Base-by-base conservation (phyloP, 1,284 basidiomycete genomes). In the Cryptococcus floricola region DNA sequence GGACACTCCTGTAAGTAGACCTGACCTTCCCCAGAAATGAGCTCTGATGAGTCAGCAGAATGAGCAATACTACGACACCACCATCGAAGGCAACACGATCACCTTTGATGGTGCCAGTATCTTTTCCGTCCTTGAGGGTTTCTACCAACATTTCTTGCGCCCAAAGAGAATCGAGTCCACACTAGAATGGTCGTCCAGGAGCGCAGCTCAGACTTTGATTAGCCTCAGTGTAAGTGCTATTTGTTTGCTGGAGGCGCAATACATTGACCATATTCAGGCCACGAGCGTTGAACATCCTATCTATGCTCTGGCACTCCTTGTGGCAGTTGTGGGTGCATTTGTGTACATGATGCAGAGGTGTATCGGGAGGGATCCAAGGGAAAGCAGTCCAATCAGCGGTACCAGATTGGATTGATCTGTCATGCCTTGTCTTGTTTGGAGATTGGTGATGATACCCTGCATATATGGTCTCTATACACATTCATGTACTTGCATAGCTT, bases 101-200 rank as follows among this genome's bases (percentile, higher is more conserved):
- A 68, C 78, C 41, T 76, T 92, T 37, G 81, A 83, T 2, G 71
- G 77, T 2, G 68, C 79, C 7, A 84, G 81, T 58, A 78, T 93
- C 25, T 87, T 88, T 59, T 82, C 84, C 0, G 81, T 89, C 0
- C 78, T 95, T 9, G 86, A 89, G 47, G 85, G 83, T 7, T 83
- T 87, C 12, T 80, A 83, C 2, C 77, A 78, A 23, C 85, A 85
- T 0, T 80, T 80, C 7, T 73, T 87, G 0, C 58, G 69, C 9
- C 81, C 83, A 52, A 86, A 85, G 66, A 65, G 63, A 46, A 66
- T 64, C n/a, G 68, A 74, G 43, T 66, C 70, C 37, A 66, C 70
- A 9, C 50, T 76, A 18, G 72, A 76, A 55, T 69, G 74, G 62
- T 65, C 70, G 39, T 76, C 69, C 1, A 55, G 66, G 48, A 70